A percentile compares a stretch with the other conserved stretches of the same genome.
phyloP scores from a whole-genome alignment of 1,284 basidiomycete species.

The Ustilago loliicola region DNA sequence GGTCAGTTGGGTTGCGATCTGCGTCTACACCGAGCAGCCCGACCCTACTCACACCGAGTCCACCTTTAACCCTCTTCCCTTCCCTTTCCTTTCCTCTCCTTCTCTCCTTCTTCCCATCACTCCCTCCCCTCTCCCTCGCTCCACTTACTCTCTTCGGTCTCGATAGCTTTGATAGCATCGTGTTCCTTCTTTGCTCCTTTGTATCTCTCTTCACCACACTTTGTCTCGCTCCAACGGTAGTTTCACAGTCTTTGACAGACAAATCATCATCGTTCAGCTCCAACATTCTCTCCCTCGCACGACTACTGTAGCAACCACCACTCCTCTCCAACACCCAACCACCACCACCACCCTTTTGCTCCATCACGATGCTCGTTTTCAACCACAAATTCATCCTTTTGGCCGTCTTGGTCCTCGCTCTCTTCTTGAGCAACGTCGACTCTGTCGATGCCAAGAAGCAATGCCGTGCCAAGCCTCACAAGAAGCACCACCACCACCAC shows the following conservation, averaged over 20 bases:
- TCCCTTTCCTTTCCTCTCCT: constrained; percentile 1
- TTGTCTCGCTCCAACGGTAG: constrained; percentile 23
- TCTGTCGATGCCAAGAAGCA: constrained; percentile 42
- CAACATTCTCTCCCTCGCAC: constrained; percentile 1
- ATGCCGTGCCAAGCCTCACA: constrained; percentile 36
- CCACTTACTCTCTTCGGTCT: constrained; percentile 7
- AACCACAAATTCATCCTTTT: constrained; percentile 46
- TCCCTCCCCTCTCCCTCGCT: constrained; percentile 11
- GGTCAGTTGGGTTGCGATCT: background rate
- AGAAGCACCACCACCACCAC: constrained; percentile 20
- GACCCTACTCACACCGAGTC: constrained; percentile 14
- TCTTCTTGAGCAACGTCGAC: constrained; percentile 29
- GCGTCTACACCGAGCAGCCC: constrained; percentile 29
- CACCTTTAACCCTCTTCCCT: background rate
- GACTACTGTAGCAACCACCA: constrained; percentile 36
- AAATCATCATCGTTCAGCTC: constrained; percentile 42
- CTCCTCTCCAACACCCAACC: background rate
- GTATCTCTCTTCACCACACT: constrained; percentile 3
- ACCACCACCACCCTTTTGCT: background rate
- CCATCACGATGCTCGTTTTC: constrained; percentile 37
- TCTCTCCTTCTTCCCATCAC: constrained; percentile 9
- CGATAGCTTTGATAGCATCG: constrained; percentile 52
- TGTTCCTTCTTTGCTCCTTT: constrained; percentile 5
- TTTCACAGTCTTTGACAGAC: constrained; percentile 47
- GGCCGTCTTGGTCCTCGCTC: constrained; percentile 40